Conservation (phyloP, 805 yeast species). For the Ogataea angusta region DNA sequence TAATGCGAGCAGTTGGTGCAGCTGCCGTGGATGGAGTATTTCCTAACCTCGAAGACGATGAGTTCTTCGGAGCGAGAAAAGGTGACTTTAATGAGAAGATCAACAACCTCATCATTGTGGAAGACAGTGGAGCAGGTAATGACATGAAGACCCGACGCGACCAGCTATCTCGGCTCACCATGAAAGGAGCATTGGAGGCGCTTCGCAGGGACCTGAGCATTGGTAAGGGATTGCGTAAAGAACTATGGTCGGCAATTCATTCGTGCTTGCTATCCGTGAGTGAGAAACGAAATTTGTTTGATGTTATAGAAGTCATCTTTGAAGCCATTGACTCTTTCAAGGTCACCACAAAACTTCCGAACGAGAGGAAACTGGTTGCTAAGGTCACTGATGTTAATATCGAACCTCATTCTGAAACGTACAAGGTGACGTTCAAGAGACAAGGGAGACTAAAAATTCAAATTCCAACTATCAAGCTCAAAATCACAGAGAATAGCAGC, state of each 20-base stretch:
- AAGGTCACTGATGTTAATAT: conserved; percentile 33
- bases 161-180: conserved; percentile 57
- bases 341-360: conserved; percentile 67
- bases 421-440: conserved; percentile 50
- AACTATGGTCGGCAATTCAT: conserved; percentile 69
- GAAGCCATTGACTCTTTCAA: conserved; percentile 55
- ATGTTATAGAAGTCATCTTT: conserved; percentile 62
- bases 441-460: conserved; percentile 57
- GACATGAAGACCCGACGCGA: conserved; percentile 57
- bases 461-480: conserved; percentile 34
- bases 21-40: conserved; percentile 66
- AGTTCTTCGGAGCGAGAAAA: conserved; percentile 34
- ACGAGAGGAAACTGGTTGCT: conserved; percentile 64
- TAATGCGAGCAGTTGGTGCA: conserved; percentile 54
- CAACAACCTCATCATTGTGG: conserved; percentile 50
- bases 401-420: conserved; percentile 35
- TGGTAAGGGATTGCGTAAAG: conserved; percentile 53
- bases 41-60: conserved; percentile 61
- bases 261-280: conserved; percentile 56
- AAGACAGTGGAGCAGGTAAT: conserved; percentile 43
- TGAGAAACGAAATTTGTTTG: conserved; percentile 61
- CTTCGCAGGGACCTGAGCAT: conserved; percentile 57
- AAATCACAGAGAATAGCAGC: conserved; percentile 15
- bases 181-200: conserved; percentile 63
- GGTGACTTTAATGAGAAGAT: conserved; percentile 11